phyloP scores from a whole-genome alignment of 2,329 filamentous ascomycete species.

The Raffaelea deltoideospora region DNA sequence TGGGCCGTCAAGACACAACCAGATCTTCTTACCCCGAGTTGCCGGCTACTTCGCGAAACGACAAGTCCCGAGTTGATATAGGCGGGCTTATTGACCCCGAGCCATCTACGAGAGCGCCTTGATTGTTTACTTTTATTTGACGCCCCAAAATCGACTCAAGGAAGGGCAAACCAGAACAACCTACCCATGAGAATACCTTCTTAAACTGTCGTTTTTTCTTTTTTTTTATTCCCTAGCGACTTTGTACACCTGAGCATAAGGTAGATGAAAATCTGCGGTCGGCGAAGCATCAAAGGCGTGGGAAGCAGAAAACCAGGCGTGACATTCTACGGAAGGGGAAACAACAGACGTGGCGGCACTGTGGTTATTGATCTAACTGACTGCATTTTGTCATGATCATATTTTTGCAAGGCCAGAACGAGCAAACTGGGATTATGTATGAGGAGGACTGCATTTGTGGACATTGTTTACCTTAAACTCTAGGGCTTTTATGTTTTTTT shows the following conservation, averaged over 20 bases:
- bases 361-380: not conserved
- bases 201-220: not conserved
- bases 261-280: no score
- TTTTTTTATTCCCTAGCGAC: not conserved
- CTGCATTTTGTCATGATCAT: not conserved
- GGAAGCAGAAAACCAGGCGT: not conserved
- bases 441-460: no score
- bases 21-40: slow-evolving; percentile 2
- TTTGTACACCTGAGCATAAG: not conserved
- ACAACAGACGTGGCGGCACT: no score
- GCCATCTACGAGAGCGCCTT: not conserved
- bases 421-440: no score
- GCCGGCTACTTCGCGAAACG: slow-evolving; percentile 21
- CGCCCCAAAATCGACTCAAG: not conserved
- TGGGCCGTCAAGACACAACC: slow-evolving; percentile 19
- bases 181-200: not conserved
- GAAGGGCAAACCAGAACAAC: not conserved
- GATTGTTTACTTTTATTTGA: not conserved
- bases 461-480: not conserved
- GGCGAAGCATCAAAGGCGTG: no score
- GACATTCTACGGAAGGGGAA: no score
- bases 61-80: slow-evolving; percentile 43
- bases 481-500: not conserved
- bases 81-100: slow-evolving; percentile 40
- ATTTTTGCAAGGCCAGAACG: no score